phyloP scores from a whole-genome alignment of 805 yeast genomes.

The Candida cerambycidarum region DNA sequence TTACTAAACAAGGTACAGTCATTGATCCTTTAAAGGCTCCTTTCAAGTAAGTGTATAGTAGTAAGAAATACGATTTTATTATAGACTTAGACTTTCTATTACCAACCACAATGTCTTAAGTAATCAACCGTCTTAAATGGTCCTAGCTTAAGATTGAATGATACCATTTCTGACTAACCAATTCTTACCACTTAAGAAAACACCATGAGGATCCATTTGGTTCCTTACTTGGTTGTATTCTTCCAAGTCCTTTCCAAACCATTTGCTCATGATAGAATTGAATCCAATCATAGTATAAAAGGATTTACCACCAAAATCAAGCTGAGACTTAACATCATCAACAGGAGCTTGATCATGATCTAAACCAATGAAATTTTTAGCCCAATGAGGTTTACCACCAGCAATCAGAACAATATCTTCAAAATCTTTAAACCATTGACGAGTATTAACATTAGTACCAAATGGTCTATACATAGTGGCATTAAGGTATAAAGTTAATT shows the following conservation, averaged over 20 bases:
- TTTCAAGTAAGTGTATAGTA: slow-evolving; percentile 47
- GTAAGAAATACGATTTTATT: no score
- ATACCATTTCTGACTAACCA: slow-evolving; percentile 88
- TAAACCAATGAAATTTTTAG: slow-evolving; percentile 82
- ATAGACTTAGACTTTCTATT: neutral
- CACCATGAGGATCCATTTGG: slow-evolving; percentile 75
- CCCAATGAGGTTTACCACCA: slow-evolving; percentile 98
- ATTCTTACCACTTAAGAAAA: slow-evolving; percentile 70
- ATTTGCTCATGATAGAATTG: slow-evolving; percentile 61
- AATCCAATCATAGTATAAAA: slow-evolving; percentile 79
- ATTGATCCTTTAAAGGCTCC: slow-evolving; percentile 91
- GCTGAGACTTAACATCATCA: slow-evolving; percentile 40
- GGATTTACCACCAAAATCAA: slow-evolving; percentile 45
- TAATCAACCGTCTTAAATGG: no score
- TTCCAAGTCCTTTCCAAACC: slow-evolving; percentile 75
- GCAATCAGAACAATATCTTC: slow-evolving; percentile 74
- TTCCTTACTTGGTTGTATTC: slow-evolving; percentile 63
- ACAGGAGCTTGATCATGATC: slow-evolving; percentile 29
- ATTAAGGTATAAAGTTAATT: slow-evolving; percentile 81
- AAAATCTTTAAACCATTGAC: slow-evolving; percentile 79
- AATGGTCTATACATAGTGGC: slow-evolving; percentile 98
- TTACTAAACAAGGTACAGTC: slow-evolving; percentile 83
- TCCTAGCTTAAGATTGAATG: no score
- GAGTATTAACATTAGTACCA: slow-evolving; percentile 66
- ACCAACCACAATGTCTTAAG: neutral